Percentiles rank a stretch among this genome's conserved stretches.
Conservation (phyloP, 306 rosid genomes). For the Cucumis cinereus region DNA sequence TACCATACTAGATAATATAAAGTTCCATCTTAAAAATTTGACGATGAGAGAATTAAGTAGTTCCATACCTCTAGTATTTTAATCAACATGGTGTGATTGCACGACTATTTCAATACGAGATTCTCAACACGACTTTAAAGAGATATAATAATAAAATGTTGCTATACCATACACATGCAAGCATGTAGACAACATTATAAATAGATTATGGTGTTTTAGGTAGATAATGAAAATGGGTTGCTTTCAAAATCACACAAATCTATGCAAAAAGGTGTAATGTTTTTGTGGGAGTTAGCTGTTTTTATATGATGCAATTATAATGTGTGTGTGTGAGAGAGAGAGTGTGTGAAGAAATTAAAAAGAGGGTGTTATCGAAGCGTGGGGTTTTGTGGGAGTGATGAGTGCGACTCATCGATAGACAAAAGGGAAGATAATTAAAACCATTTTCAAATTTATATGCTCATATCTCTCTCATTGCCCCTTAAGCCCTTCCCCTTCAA, state of each 20-base stretch:
- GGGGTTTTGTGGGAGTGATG: slow-evolving; percentile 64
- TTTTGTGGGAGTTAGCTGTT: background rate
- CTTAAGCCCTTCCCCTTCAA: too few relatives aligned
- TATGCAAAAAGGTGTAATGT: background rate
- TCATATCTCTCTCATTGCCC: too few relatives aligned
- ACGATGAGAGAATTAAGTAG: too few relatives aligned
- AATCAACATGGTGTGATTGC: too few relatives aligned
- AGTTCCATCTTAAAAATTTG: too few relatives aligned
- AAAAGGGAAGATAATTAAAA: slow-evolving; percentile 30
- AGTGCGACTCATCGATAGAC: slow-evolving; percentile 91
- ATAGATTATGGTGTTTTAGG: background rate
- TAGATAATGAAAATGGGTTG: background rate
- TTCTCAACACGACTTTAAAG: too few relatives aligned
- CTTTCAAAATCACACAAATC: background rate
- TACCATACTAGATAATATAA: too few relatives aligned
- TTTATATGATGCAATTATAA: background rate
- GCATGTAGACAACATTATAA: background rate
- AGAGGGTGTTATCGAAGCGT: slow-evolving; percentile 8
- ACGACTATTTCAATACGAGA: too few relatives aligned
- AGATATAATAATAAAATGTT: too few relatives aligned
- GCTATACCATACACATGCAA: too few relatives aligned
- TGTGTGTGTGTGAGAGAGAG: background rate
- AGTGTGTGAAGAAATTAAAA: too few relatives aligned
- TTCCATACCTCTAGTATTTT: too few relatives aligned
- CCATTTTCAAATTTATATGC: slow-evolving; percentile 5